Base-by-base conservation (phyloP, 1,284 basidiomycete species). In the Papiliotrema flavescens region DNA sequence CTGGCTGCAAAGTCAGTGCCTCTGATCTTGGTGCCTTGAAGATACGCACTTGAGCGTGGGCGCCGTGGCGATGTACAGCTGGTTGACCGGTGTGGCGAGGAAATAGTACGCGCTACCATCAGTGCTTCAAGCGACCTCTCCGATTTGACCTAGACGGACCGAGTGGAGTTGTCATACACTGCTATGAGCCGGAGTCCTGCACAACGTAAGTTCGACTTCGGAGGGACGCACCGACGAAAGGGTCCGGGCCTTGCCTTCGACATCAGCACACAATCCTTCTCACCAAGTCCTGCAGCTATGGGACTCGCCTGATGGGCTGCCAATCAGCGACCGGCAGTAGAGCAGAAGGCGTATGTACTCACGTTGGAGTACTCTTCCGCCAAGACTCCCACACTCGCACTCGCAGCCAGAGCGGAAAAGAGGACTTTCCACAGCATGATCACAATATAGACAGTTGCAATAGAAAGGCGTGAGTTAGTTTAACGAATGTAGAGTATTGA, bases 1-100 rank as follows among this genome's bases (percentile, higher is more conserved):
- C 14, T 51, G 54, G 45, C 60, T 61, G 32, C 14, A 22, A 19
- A 6, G 15, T 23, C 22, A 34, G 19, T 44, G 45, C 23, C n/a
- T n/a, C n/a, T 34, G 14, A 42, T 22, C 2, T 35, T 43, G 23
- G 23, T 23, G 20, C 6, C 6, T 5, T 32, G 6, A 32, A 34
- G 52, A 9, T 1, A 3, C 60, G 43, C 41, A 56, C 60, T 44
- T 53, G 22, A 63, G 28, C 2, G 61, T 63, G 3, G 52, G 40
- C 14, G 55, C 49, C n/a, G 56, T 55, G 39, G 53, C 52, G 24
- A 60, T 43, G 35, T 51, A 23, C 22, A 63, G 46, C 19, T 41
- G 47, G 15, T 49, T 22, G 4, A 46, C 55, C 2, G 46, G 55
- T 5, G 59, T 63, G 28, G 50, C 54, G 54, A 57, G 52, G 47